These are phyloP conservation scores for Talaromyces trachyspermus DNA, from an alignment of 495 filamentous ascomycete species.

Conservation along the genomic window DNA sequence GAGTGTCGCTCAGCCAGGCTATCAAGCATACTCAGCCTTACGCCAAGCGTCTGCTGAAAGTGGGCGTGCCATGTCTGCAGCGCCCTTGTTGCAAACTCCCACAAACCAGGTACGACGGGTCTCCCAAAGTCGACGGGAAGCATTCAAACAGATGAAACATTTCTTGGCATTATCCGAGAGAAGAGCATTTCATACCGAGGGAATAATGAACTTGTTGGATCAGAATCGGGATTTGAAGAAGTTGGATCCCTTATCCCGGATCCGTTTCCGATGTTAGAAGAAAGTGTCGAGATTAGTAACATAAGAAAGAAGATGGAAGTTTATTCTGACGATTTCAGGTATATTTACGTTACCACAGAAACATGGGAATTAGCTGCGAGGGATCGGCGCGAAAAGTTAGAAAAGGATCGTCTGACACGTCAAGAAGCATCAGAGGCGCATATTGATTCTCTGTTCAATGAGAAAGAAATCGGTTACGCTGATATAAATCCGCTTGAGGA, in stretches of 20 bases:
- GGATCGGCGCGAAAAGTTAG: conserved; percentile 33
- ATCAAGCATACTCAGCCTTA: conserved; percentile 39
- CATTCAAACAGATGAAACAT: conserved; percentile 33
- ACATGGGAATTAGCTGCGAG: conserved; percentile 41
- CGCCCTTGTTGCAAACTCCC: conserved; percentile 12
- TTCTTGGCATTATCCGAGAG: conserved; percentile 39
- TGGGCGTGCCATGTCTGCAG: conserved; percentile 37
- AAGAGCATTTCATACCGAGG: conserved; percentile 34
- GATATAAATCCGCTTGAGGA: conserved; percentile 55
- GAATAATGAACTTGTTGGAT: neutral
- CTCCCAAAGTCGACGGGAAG: conserved; percentile 12
- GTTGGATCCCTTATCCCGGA: conserved; percentile 28
- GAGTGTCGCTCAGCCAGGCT: conserved; percentile 31
- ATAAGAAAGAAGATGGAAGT: conserved; percentile 26
- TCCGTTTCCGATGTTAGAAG: conserved; percentile 27
- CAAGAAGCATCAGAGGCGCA: conserved; percentile 48
- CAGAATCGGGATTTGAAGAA: conserved; percentile 20
- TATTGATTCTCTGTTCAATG: conserved; percentile 51
- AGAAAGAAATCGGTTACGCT: conserved; percentile 53
- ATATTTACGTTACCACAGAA: conserved; percentile 35
- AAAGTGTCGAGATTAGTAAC: conserved; percentile 29
- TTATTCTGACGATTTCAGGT: conserved; percentile 41
- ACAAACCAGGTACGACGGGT: conserved; percentile 14
- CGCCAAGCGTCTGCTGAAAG: conserved; percentile 36
- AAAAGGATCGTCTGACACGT: conserved; percentile 40